Base-by-base conservation (phyloP, 768 basidiomycete species). In the Pholiota molesta region DNA sequence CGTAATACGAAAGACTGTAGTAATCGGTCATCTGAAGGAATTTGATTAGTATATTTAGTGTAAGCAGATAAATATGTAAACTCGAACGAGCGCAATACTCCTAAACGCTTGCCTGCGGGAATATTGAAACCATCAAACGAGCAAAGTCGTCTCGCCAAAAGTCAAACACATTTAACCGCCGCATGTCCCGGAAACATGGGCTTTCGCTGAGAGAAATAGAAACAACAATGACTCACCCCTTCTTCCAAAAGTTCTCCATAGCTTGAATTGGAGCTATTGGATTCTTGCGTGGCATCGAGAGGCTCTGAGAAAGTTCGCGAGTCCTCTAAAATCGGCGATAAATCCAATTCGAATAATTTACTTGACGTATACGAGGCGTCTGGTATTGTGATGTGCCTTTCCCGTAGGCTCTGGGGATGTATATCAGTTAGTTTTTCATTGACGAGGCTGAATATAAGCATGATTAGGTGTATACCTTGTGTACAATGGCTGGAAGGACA, bases 311-410 rank as follows among this genome's bases (percentile, higher is more conserved):
- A 71, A n/a, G 66, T 67, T 45, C 68, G 66, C n/a, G 67, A 60
- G 52, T 77, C 75, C 65, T 78, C 77, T 16, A 77, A 65, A 59
- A 77, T 77, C 23, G 77, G 76, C 9, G 77, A 78, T 35, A 78
- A 57, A 53, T 73, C 75, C 16, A 71, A 62, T 61, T 74, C 75
- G 57, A 77, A 75, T 28, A 64, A 62, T 42, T 63, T 71, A 37
- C 35, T 37, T 29, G 59, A 62, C 16, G 58, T 47, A 55, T 64
- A 63, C n/a, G 69, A 68, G 19, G 60, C 55, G 53, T 61, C 66
- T 35, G 66, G 17, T 39, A 5, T 33, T 28, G 64, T 40, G 49
- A 59, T 47, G 13, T 57, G 51, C 62, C 60, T 61, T 40, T 59
- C 52, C 28, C 58, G 7, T 9, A 23, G 19, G 23, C 1, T 49